These are phyloP conservation scores for Lasiodiplodia theobromae DNA, from an alignment of 2,329 filamentous ascomycete species.

Conservation along the genomic window DNA sequence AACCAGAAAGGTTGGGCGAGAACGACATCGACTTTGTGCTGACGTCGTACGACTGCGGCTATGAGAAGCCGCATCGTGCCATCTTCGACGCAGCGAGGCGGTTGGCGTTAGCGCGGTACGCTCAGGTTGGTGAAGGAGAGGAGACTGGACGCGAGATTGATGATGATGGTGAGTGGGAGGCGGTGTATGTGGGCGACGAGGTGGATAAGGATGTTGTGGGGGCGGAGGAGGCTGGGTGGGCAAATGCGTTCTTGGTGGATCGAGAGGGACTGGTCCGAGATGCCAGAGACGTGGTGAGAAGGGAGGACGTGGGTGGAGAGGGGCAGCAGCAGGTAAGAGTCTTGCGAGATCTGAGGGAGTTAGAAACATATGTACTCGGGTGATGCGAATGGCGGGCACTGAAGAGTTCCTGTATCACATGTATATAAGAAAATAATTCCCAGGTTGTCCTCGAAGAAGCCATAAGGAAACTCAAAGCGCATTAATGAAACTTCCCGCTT, in stretches of 20 bases:
- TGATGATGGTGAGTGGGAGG: conserved; percentile 42
- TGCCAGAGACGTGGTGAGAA: conserved; percentile 5
- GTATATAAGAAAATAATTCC: background rate
- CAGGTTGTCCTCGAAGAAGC: background rate
- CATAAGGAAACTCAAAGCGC: background rate
- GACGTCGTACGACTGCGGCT: conserved; percentile 69
- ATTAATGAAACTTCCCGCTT: background rate
- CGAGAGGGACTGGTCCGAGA: conserved; percentile 36
- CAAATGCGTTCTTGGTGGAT: conserved; percentile 51
- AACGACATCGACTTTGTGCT: conserved; percentile 63
- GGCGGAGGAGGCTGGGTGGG: conserved; percentile 57
- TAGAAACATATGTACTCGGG: conserved; percentile 10
- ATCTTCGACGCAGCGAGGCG: conserved; percentile 65
- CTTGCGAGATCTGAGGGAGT: conserved; percentile 21
- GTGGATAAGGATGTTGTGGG: conserved; percentile 59
- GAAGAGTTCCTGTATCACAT: background rate
- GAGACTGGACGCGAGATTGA: conserved; percentile 2
- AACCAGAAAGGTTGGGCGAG: background rate
- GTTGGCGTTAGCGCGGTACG: conserved; percentile 49
- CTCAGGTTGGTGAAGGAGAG: conserved; percentile 32
- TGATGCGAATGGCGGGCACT: background rate
- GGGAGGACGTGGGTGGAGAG: conserved; percentile 9
- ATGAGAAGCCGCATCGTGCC: conserved; percentile 63
- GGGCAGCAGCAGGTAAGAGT: conserved; percentile 12
- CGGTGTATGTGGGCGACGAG: conserved; percentile 64